Base-by-base conservation (phyloP, 371 early-diverging fungal genomes). In the Sporodiniella umbellata region DNA sequence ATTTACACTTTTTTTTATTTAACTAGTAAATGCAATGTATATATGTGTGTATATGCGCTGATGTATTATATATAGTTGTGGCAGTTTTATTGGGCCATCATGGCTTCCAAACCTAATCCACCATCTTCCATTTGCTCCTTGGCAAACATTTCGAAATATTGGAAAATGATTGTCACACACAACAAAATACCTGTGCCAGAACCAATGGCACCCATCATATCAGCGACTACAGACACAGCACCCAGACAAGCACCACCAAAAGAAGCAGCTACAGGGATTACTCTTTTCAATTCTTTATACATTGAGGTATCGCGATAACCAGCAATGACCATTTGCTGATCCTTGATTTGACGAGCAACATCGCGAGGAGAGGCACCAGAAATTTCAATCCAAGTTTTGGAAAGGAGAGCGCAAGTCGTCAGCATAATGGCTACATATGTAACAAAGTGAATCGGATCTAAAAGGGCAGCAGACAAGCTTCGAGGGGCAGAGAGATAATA, bases 161-260 rank as follows among this genome's bases (percentile, higher is more conserved):
- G 99, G 85, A 98, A 99, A 70, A 99, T 98, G 60, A 99, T 99
- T 38, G 99, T 99, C 35, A 99, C 99, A 53, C 99, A 98, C 52
- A 99, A 70, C 66, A 99, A 79, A 58, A 99, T 99, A 85, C 99
- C 99, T 22, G 99, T 99, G 26, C 99, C 99, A 38, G 96, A 96
- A 31, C 99, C 99, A 78, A 99, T 88, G 26, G 91, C 91, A 40
- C 96, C 97, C 12, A 80, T 54, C 66, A 99, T 81, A 80, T 99
- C 99, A 47, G 99, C 98, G 53, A 94, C 69, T 23, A 99, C 93
- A 38, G 93, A 91, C 48, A 99, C 83, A n/a, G 92, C 86, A 56
- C 99, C 99, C 59, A 99, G 89, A 66, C 94, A 88, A 25, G 99
- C 87, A 53, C 99, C 99, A 60, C 99, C 99, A 51, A 96, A 92